phyloP scores from a whole-genome alignment of 73 alveolate species.

The Paramecium octaurelia region DNA sequence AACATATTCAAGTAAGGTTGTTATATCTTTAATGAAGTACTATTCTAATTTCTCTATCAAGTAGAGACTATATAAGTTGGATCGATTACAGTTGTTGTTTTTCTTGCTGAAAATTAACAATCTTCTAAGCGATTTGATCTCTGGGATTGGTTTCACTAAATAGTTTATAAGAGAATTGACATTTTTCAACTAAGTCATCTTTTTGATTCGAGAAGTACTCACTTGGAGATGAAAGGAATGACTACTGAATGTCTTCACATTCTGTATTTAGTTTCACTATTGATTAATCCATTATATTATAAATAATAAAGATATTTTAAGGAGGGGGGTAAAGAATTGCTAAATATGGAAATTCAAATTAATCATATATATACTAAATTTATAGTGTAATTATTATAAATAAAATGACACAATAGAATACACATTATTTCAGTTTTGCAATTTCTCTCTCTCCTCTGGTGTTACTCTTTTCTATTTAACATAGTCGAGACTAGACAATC shows the following conservation, averaged over 20 bases:
- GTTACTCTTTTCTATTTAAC: too few relatives aligned
- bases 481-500: too few relatives aligned
- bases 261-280: background rate
- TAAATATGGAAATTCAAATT: too few relatives aligned
- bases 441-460: too few relatives aligned
- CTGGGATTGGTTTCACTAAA: background rate
- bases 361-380: too few relatives aligned
- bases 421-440: too few relatives aligned
- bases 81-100: background rate
- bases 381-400: too few relatives aligned
- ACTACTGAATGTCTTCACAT: background rate
- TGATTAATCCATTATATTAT: background rate
- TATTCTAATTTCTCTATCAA: background rate
- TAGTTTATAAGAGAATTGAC: background rate
- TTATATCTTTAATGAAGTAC: background rate
- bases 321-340: background rate
- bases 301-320: background rate
- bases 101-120: background rate
- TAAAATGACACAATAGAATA: too few relatives aligned
- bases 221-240: conserved; percentile 9
- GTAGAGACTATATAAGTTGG: background rate
- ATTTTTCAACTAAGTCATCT: background rate
- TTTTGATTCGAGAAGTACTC: conserved; percentile 20
- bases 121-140: background rate
- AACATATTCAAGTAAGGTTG: background rate